Conservation (phyloP, 139 green algal genomes). For the Tetraselmis striata region DNA sequence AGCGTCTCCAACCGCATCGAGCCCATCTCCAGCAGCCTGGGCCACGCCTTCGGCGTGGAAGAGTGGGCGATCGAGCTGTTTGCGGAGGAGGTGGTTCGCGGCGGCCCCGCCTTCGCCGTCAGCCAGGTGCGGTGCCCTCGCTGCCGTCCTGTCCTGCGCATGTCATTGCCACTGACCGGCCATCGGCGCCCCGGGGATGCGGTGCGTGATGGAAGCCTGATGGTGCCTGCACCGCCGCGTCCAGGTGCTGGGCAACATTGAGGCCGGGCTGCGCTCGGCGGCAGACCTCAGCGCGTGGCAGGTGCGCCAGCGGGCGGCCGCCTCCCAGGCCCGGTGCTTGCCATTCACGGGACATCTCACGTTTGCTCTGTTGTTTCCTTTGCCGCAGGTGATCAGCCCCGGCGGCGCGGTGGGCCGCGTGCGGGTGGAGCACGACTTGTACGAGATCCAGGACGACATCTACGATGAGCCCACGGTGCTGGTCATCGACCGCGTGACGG, state of each 20-base stretch:
- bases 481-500: conserved; percentile 68
- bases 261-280: conserved; percentile 67
- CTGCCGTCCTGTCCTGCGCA: too few species aligned
- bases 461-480: conserved; percentile 80
- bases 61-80: conserved; percentile 88
- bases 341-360: too few species aligned
- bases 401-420: conserved; percentile 57
- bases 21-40: conserved; percentile 45
- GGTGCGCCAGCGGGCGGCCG: conserved; percentile 27
- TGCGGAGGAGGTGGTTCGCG: conserved; percentile 86
- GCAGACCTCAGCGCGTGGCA: conserved; percentile 89
- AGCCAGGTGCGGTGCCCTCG: conserved; percentile 43
- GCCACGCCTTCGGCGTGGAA: conserved; percentile 70
- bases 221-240: neutral
- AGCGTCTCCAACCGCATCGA: conserved; percentile 44
- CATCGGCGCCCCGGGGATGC: too few species aligned
- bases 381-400: conserved; percentile 66
- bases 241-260: conserved; percentile 59
- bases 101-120: conserved; percentile 87
- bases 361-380: neutral
- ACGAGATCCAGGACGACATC: conserved; percentile 79
- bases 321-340: neutral
- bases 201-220: too few species aligned
- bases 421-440: conserved; percentile 60
- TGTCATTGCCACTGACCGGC: too few species aligned